A percentile compares a stretch with the other conserved stretches of the same genome.
phyloP scores from a whole-genome alignment of 495 filamentous ascomycete genomes.

The Penicillium bovifimosum region DNA sequence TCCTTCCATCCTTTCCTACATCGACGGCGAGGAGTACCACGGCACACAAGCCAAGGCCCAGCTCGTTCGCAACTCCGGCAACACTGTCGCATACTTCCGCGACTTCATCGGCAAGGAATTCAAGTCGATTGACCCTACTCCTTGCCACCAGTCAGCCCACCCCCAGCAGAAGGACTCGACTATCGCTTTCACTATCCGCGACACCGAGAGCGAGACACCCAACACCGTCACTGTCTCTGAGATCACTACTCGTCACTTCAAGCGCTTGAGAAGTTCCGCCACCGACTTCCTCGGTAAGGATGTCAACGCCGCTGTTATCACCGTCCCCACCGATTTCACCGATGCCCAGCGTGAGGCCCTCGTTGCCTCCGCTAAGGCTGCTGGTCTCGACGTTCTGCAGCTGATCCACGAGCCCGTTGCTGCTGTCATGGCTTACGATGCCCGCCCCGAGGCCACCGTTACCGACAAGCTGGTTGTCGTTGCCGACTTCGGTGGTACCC shows the following conservation, averaged over 20 bases:
- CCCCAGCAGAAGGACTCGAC: slow-evolving; percentile 68
- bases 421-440: slow-evolving; percentile 87
- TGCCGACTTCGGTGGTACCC: slow-evolving; percentile 86
- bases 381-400: slow-evolving; percentile 85
- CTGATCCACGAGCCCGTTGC: slow-evolving; percentile 91
- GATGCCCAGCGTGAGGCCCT: slow-evolving; percentile 81
- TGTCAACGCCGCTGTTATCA: slow-evolving; percentile 88
- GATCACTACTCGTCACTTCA: slow-evolving; percentile 80
- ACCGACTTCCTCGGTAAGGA: slow-evolving; percentile 87
- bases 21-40: slow-evolving; percentile 92
- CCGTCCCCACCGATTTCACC: slow-evolving; percentile 87
- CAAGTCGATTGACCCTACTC: slow-evolving; percentile 92
- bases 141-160: slow-evolving; percentile 89
- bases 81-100: slow-evolving; percentile 92
- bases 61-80: slow-evolving; percentile 82
- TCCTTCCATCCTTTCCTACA: slow-evolving; percentile 87
- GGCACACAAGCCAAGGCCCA: slow-evolving; percentile 92
- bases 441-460: slow-evolving; percentile 65
- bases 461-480: slow-evolving; percentile 88
- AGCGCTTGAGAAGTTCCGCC: slow-evolving; percentile 74
- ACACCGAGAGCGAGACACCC: slow-evolving; percentile 61
- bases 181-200: slow-evolving; percentile 77
- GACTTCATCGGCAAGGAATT: slow-evolving; percentile 94
- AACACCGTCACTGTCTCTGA: slow-evolving; percentile 76
- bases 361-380: slow-evolving; percentile 67